Evolutionary conservation across 2,329 filamentous ascomycete species (phyloP), one percentile per base, ranked within the genome.

Genomic region (Trichoderma citrinoviride): DNA sequence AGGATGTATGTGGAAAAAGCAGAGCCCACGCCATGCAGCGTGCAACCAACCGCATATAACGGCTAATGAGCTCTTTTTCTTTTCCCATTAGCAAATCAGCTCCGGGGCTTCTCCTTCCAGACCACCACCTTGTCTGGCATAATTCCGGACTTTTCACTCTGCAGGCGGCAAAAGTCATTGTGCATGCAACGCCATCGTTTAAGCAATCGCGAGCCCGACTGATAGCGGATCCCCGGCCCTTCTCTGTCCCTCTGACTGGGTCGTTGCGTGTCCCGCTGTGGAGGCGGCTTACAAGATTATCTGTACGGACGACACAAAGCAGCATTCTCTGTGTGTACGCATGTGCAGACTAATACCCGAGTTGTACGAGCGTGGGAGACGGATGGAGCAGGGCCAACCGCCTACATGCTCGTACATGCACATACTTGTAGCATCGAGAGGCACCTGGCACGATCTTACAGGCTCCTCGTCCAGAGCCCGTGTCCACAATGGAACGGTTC

Each of bases 381-480:
- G 44, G 19, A 64, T 49, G 52, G 61, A 56, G 61, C 52, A 56
- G n/a, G 55, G 61, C 61, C 61, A 44, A 40, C 58, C 21, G 52
- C 50, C 52, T 50, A 64, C 61, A 56, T 44, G 49, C 50, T 52
- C 56, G 56, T 60, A 49, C 56, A 58, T 58, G 55, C 55, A 29
- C 40, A 47, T 43, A 60, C 10, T 37, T 37, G 33, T 60, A 25
- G 56, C 56, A 60, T 44, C 56, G 12, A 21, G 46, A 44, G 33
- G 50, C 52, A 64, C 61, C 52, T 64, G 61, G 61, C 61, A 55
- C 61, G 44, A 55, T 61, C 27, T 53, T 55, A 64, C 61, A 64
- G 61, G 61, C 55, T 65, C 62, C n/a, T 58, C 54, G 46, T 21
- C 55, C 55, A 65, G 25, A 60, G 60, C 37, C 19, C 14, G 62